Evolutionary conservation across 2,329 filamentous ascomycete species (phyloP).

Genomic region (Verticillium dahliae): DNA sequence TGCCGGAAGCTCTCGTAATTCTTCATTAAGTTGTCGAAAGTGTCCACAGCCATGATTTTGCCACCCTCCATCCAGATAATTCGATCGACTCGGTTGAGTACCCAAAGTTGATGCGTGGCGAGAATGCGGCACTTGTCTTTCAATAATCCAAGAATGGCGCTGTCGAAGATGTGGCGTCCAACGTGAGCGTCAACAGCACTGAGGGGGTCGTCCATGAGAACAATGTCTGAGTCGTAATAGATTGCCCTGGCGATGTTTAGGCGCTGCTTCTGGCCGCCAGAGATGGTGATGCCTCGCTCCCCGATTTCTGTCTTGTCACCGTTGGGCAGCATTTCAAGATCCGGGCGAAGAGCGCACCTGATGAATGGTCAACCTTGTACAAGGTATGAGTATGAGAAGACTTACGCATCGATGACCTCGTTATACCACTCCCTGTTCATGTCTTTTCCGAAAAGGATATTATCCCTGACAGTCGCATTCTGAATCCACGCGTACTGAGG

Average conservation of each 20-base stretch:
- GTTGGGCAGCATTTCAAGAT: constrained; percentile 88
- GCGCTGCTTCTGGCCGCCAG: constrained; percentile 90
- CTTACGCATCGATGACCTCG: constrained; percentile 69
- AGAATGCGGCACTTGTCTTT: constrained; percentile 86
- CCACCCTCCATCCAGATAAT: constrained; percentile 92
- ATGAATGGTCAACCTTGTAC: constrained; percentile 7
- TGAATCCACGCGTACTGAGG: constrained; percentile 98
- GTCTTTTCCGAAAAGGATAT: constrained; percentile 83
- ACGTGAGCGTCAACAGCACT: constrained; percentile 66
- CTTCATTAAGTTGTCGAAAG: constrained; percentile 80
- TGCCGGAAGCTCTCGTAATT: constrained; percentile 71
- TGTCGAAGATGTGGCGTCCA: constrained; percentile 77
- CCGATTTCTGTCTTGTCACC: constrained; percentile 90
- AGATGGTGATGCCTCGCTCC: constrained; percentile 91
- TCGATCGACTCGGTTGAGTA: constrained; percentile 81
- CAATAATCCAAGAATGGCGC: constrained; percentile 83
- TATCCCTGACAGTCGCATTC: constrained; percentile 78
- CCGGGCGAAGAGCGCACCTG: constrained; percentile 72
- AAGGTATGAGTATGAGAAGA: constrained; percentile 14
- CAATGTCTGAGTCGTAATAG: constrained; percentile 62
- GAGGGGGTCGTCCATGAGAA: constrained; percentile 64
- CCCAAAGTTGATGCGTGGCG: constrained; percentile 92
- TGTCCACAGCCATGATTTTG: constrained; percentile 76
- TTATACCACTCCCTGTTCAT: constrained; percentile 74
- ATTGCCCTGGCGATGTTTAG: constrained; percentile 85